These are phyloP conservation scores for Globomyces sp. DNA, from an alignment of 371 early-diverging fungal species.

Conservation along the genomic window DNA sequence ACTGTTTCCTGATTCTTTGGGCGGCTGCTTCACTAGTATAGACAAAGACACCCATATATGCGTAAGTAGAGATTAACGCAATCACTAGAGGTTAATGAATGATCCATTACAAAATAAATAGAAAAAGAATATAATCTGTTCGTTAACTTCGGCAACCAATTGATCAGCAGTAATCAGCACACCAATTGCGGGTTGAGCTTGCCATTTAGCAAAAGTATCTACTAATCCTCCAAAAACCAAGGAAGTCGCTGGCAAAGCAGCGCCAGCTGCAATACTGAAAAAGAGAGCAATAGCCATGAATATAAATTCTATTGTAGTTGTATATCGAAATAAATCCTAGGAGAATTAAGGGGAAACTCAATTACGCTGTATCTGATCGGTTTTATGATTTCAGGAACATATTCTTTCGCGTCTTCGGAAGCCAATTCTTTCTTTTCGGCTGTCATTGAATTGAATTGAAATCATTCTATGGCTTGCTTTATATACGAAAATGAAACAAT, in stretches of 20 bases:
- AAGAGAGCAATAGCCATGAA: conserved; percentile 2
- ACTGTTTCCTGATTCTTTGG: conserved; percentile 39
- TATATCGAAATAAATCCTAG: conserved; percentile 1
- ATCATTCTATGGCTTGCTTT: no score
- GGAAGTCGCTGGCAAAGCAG: conserved; percentile 22
- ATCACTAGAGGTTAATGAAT: conserved; percentile 25
- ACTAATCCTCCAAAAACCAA: conserved; percentile 41
- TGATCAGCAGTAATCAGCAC: conserved; percentile 17
- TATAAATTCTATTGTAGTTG: background rate
- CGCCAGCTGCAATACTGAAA: conserved; percentile 18
- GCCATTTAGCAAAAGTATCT: conserved; percentile 27
- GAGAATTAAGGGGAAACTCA: no score
- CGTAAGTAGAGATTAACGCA: conserved; percentile 48
- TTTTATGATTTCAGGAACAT: background rate
- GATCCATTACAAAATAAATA: conserved; percentile 35
- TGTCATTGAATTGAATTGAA: no score
- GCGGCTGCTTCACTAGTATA: conserved; percentile 39
- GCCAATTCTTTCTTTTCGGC: no score
- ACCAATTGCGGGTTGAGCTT: background rate
- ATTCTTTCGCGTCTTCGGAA: no score
- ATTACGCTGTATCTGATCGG: background rate
- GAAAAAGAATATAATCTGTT: conserved; percentile 36
- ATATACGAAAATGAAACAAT: no score
- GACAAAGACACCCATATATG: conserved; percentile 43
- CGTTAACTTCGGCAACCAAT: conserved; percentile 7